Conservation (phyloP, 2,329 filamentous ascomycete genomes). For the Pseudogymnoascus sp. region DNA sequence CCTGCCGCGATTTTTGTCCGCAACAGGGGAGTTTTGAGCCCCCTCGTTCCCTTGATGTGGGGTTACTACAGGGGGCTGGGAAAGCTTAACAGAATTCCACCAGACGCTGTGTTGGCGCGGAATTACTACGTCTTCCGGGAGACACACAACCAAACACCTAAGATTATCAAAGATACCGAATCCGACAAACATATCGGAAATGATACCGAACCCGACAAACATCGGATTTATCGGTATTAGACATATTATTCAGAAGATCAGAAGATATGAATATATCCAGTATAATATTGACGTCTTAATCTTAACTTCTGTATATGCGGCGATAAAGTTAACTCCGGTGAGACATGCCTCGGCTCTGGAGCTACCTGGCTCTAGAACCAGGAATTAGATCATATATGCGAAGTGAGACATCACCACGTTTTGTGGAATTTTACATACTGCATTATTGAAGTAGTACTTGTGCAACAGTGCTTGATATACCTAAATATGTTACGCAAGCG, state of each 20-base stretch:
- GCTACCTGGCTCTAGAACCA: neutral
- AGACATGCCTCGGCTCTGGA: neutral
- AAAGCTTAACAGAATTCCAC: neutral
- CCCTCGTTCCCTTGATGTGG: neutral
- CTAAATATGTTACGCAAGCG: neutral
- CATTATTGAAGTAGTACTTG: neutral
- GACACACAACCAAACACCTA: neutral
- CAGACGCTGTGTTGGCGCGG: neutral
- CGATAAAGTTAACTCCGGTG: neutral
- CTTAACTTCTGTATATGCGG: neutral
- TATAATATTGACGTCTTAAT: neutral
- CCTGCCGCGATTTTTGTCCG: neutral
- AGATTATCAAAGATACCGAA: neutral
- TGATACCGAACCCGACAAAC: neutral
- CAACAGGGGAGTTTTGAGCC: neutral
- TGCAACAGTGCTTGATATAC: neutral
- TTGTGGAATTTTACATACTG: neutral
- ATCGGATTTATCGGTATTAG: neutral
- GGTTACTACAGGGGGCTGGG: neutral
- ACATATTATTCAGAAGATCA: neutral
- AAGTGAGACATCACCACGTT: neutral
- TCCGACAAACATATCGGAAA: neutral
- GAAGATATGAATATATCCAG: neutral
- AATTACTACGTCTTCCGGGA: neutral
- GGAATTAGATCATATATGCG: neutral